phyloP scores from a whole-genome alignment of 164 flowering plant genomes.

The Stephania japonica region DNA sequence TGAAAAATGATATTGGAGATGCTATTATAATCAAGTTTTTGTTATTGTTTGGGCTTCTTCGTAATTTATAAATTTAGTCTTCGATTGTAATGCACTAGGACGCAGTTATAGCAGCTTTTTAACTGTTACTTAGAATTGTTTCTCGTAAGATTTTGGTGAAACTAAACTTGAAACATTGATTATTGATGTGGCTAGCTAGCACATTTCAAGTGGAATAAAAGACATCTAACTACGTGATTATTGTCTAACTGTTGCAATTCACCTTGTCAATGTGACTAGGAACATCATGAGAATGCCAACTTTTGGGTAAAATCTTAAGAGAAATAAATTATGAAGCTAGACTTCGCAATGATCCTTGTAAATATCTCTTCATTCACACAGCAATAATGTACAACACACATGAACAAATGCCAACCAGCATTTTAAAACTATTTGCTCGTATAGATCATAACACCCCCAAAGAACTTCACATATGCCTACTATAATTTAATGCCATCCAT shows the following conservation, averaged over 20 bases:
- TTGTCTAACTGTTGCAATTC: slow-evolving; percentile 50
- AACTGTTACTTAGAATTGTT: no score
- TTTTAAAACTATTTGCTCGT: background rate
- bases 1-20: no score
- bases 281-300: slow-evolving; percentile 37
- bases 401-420: background rate
- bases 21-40: no score
- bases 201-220: no score
- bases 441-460: background rate
- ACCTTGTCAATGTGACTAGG: slow-evolving; percentile 32
- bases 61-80: no score
- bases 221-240: background rate
- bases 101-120: no score
- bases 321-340: background rate
- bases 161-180: no score
- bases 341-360: background rate
- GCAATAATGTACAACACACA: slow-evolving; percentile 8
- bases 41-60: no score
- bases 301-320: slow-evolving; percentile 24
- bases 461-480: no score
- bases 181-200: no score
- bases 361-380: slow-evolving; percentile 5
- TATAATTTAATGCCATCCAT: background rate
- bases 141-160: no score
- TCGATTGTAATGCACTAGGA: no score